Conservation (phyloP, 75 land plant genomes). For the Gnetum montanum region DNA sequence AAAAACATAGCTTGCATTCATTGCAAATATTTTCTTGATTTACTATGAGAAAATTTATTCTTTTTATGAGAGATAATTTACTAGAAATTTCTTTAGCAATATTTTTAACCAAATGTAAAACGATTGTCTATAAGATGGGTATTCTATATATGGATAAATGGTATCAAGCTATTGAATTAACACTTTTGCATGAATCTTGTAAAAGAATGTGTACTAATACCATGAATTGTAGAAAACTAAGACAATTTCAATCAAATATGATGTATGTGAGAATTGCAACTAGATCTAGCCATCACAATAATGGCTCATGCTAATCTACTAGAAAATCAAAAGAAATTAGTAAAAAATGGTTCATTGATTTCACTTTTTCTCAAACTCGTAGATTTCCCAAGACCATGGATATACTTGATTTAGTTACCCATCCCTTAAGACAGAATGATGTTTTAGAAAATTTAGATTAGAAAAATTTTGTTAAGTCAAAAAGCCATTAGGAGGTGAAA, state of each 20-base stretch:
- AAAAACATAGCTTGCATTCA: background rate
- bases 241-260: background rate
- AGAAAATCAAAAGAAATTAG: slow-evolving; percentile 8
- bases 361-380: slow-evolving; percentile 1
- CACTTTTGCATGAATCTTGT: slow-evolving; percentile 4
- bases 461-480: no score
- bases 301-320: slow-evolving; percentile 9
- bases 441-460: slow-evolving; percentile 1
- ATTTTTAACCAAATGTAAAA: slow-evolving; percentile 14
- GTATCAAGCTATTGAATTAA: slow-evolving; percentile 9
- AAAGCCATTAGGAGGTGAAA: background rate
- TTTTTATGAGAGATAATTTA: slow-evolving; percentile 17
- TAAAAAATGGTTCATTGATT: slow-evolving; percentile 11
- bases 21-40: slow-evolving; percentile 18
- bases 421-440: background rate
- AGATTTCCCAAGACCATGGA: slow-evolving; percentile 6
- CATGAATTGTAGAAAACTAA: slow-evolving; percentile 7
- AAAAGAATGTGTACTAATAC: slow-evolving; percentile 1
- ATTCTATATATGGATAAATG: slow-evolving; percentile 14
- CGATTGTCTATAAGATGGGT: slow-evolving; percentile 12
- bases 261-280: slow-evolving; percentile 4
- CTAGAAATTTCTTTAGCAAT: slow-evolving; percentile 14
- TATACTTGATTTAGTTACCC: slow-evolving; percentile 10
- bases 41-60: slow-evolving; percentile 7
- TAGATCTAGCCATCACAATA: background rate